phyloP scores from a whole-genome alignment of 345 rosid genomes.

The Eutrema japonicum region DNA sequence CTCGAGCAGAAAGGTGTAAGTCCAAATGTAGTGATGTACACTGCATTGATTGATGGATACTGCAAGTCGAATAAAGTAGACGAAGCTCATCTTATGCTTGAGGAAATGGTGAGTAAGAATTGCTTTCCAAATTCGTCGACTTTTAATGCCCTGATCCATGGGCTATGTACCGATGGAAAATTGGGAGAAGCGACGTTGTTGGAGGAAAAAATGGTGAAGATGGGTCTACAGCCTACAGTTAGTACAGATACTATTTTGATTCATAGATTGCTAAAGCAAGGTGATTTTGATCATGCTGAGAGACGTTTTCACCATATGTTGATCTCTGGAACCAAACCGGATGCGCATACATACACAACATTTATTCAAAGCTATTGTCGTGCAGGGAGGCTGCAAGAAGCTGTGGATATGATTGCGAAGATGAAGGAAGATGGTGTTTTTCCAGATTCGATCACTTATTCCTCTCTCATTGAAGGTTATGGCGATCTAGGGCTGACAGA shows the following conservation, averaged over 20 bases:
- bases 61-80: slow-evolving; percentile 68
- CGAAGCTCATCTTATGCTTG: slow-evolving; percentile 60
- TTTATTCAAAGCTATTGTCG: slow-evolving; percentile 74
- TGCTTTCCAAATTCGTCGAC: slow-evolving; percentile 71
- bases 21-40: slow-evolving; percentile 79
- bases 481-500: slow-evolving; percentile 58
- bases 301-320: slow-evolving; percentile 58
- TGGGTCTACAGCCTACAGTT: slow-evolving; percentile 59
- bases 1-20: slow-evolving; percentile 67
- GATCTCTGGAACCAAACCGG: slow-evolving; percentile 65
- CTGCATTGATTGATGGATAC: slow-evolving; percentile 82
- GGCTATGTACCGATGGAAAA: slow-evolving; percentile 63
- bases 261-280: slow-evolving; percentile 60
- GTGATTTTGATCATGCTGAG: slow-evolving; percentile 64
- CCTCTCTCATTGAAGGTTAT: slow-evolving; percentile 67
- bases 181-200: slow-evolving; percentile 52
- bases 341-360: slow-evolving; percentile 68
- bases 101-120: slow-evolving; percentile 58
- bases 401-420: slow-evolving; percentile 62
- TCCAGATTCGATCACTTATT: slow-evolving; percentile 71
- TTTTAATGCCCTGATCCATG: slow-evolving; percentile 77
- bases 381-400: slow-evolving; percentile 65
- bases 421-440: slow-evolving; percentile 66
- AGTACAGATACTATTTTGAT: slow-evolving; percentile 75
- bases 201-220: slow-evolving; percentile 58